Evolutionary conservation across 2,329 filamentous ascomycete genomes (phyloP).

Genomic region (Cytospora schulzeri): DNA sequence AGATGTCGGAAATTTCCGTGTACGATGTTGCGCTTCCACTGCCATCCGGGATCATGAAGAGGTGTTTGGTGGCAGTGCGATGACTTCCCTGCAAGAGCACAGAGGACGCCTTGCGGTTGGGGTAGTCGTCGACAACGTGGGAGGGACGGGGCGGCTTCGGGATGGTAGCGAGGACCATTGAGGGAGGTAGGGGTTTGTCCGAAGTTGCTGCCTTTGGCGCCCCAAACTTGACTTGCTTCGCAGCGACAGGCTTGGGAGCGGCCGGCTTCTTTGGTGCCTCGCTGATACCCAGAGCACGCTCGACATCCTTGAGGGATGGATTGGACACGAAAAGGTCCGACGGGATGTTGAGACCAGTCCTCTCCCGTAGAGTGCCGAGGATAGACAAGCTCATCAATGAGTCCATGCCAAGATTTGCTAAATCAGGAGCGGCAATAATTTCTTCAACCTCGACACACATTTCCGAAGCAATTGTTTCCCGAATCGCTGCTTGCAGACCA

Average conservation of each 20-base stretch:
- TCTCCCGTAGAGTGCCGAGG: constrained; percentile 56
- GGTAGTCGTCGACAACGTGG: constrained; percentile 46
- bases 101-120: constrained; percentile 53
- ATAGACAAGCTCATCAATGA: constrained; percentile 61
- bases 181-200: constrained; percentile 34
- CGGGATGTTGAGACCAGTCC: constrained; percentile 56
- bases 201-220: constrained; percentile 10
- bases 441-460: constrained; percentile 72
- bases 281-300: constrained; percentile 61
- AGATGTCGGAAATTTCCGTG: constrained; percentile 59
- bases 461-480: constrained; percentile 69
- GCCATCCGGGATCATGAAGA: constrained; percentile 59
- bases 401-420: constrained; percentile 61
- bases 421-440: constrained; percentile 54
- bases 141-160: constrained; percentile 43
- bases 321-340: constrained; percentile 64
- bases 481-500: constrained; percentile 55
- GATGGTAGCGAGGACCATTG: constrained; percentile 45
- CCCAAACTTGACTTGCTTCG: constrained; percentile 36
- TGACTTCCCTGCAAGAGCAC: constrained; percentile 54
- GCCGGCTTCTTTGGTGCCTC: constrained; percentile 42
- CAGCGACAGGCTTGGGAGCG: constrained; percentile 30
- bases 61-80: constrained; percentile 48
- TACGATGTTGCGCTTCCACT: constrained; percentile 69
- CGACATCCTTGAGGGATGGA: constrained; percentile 65